Base-by-base conservation (phyloP, 441 rosid genomes). In the Gossypium schwendimanii region DNA sequence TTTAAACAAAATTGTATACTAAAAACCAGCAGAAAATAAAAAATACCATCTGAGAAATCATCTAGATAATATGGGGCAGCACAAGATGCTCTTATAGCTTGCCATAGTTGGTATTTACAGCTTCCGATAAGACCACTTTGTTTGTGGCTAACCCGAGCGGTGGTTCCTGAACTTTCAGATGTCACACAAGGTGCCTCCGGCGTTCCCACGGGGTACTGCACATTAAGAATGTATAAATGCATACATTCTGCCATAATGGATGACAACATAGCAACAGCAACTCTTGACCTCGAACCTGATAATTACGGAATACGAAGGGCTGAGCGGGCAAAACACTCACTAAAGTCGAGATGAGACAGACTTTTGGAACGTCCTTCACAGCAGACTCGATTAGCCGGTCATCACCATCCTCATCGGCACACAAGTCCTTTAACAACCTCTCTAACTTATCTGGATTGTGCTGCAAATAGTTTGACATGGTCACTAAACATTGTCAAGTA, bases 31-130 rank as follows among this genome's bases (percentile, higher is more conserved):
- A 60, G 31, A 74, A 28, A 31, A 31, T 4, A 31, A 39, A 59
- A 76, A 74, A 17, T 88, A 94, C 99, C 97, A 69, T 88, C 92
- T 2, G 98, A 92, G 82, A 85, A 95, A 79, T 95, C 99, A 84
- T 95, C 98, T 57, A 92, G 97, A 85, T 95, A 95, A 82, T 95
- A 95, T 17, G 99, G 99, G 71, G 98, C 98, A 44, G 99, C 99
- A 73, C 98, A 95, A 59, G 99, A 95, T 49, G 99, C 99, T 80
- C 98, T 88, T 77, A 95, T 95, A 15, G 98, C 99, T 80, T 95
- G 89, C 99, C 99, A 92, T 70, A 91, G 77, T 61, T 82, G 87
- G 81, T 92, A 96, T 84, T 90, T 95, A 79, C 97, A 92, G 73
- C 99, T 95, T 69, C 97, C 96, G 75, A 92, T 87, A 81, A 87